Evolutionary conservation across 1,139 yeast genomes (phyloP), one percentile per base, ranked within the genome.

Genomic region (Saccharomyces hybrid): DNA sequence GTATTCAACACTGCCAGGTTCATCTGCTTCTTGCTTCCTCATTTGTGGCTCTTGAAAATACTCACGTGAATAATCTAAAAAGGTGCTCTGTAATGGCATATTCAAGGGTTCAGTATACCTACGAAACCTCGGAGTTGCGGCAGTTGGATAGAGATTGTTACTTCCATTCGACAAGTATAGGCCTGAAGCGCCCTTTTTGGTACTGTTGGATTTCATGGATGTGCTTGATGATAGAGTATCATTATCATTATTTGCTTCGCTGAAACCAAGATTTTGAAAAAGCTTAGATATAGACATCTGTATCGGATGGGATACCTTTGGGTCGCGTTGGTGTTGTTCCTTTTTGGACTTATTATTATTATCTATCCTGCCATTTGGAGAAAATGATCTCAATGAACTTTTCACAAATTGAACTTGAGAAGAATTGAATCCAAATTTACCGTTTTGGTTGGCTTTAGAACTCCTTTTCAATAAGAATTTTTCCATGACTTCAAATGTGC

Each of bases 1-100:
- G 64, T 89, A 88, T 59, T 89, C 93, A 58, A 85, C 82, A 55
- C 96, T 88, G 0, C 98, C 99, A 0, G 96, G 96, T 67, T 91
- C 96, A 63, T 93, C 98, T 19, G 83, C 75, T 64, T 93, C 98
- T 56, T 83, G 81, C 59, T 83, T 84, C 16, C 89, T 83, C 86
- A 93, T 87, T 67, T 93, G 98, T 0, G 99, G 98, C 66, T 91
- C 98, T 66, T 91, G 96, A 73, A 91, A 93, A 67, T 90, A 91
- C 67, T 93, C 99, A 60, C 91, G 82, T 62, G 93, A 83, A 75
- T 90, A 93, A 55, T 88, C 96, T 61, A 91, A 84, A 67, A 93
- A 91, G 3, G 85, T 84, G 21, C 95, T 86, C 14, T 78, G 76
- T 26, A 84, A 71, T 0, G 96, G 91, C 8, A 85, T 14, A 19